Percentiles rank a stretch among this genome's conserved stretches.
phyloP scores from a whole-genome alignment of 2,329 filamentous ascomycete species.

The Lasiodiplodia citricola region DNA sequence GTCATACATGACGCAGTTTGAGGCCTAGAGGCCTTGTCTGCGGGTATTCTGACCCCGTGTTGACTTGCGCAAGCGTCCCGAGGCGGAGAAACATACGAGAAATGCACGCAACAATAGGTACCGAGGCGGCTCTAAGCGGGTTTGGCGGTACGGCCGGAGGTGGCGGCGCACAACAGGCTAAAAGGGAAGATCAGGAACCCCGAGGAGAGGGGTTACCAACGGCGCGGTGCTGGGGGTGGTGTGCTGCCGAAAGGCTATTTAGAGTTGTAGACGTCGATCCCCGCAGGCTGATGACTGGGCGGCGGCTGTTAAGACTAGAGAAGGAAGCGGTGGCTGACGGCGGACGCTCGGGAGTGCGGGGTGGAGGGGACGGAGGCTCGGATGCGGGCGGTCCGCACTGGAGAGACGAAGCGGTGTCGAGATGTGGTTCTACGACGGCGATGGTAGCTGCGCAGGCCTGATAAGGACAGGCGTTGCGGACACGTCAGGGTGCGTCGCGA shows the following conservation, averaged over 20 bases:
- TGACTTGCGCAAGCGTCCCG: neutral
- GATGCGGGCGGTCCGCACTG: neutral
- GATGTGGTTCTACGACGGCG: slow-evolving; percentile 20
- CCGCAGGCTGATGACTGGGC: slow-evolving; percentile 4
- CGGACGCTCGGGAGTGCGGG: neutral
- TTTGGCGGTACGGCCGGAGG: slow-evolving; percentile 7
- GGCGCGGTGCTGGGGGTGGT: neutral
- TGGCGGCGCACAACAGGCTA: slow-evolving; percentile 25
- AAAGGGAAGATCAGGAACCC: slow-evolving; percentile 19
- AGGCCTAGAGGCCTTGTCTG: neutral
- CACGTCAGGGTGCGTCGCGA: slow-evolving; percentile 9
- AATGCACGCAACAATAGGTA: slow-evolving; percentile 6
- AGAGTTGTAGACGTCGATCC: slow-evolving; percentile 4
- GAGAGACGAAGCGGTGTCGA: neutral
- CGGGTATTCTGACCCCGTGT: slow-evolving; percentile 10
- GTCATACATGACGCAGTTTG: slow-evolving; percentile 18
- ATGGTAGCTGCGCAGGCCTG: neutral
- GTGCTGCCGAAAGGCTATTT: neutral
- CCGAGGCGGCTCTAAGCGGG: slow-evolving; percentile 15
- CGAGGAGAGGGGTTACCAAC: neutral
- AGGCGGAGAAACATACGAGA: slow-evolving; percentile 17
- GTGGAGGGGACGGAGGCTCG: slow-evolving; percentile 7
- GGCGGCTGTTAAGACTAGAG: neutral
- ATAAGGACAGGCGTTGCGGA: neutral
- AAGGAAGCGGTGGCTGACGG: slow-evolving; percentile 9